Conservation (phyloP, 768 basidiomycete species). For the Agaricus blazei region DNA sequence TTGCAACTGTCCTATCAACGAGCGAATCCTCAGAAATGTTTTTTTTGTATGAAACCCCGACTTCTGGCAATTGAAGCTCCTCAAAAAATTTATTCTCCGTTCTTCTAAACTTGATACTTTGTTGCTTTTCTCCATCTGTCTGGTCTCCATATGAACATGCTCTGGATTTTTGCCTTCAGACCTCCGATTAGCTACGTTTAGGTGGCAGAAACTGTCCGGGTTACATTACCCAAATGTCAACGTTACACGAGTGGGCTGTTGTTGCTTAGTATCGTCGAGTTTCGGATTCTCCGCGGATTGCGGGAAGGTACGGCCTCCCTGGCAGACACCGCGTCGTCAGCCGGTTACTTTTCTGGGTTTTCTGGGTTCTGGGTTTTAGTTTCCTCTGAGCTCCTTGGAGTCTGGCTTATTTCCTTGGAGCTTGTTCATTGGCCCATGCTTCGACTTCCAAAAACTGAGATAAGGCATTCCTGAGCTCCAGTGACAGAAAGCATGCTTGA, state of each 20-base stretch:
- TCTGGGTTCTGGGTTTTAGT: not conserved
- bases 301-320: not conserved
- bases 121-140: not conserved
- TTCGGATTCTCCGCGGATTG: conserved; percentile 10
- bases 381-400: conserved; percentile 1
- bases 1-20: not conserved
- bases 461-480: not conserved
- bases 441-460: conserved; percentile 6
- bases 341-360: not conserved
- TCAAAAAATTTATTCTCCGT: not conserved
- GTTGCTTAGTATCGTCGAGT: not conserved
- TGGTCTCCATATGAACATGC: not conserved
- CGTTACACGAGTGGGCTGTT: not conserved
- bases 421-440: conserved; percentile 1
- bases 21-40: not conserved
- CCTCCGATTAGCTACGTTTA: conserved; percentile 6
- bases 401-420: conserved; percentile 1
- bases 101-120: not conserved
- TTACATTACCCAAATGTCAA: not conserved
- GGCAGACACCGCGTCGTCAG: not conserved
- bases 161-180: conserved; percentile 7
- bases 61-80: not conserved
- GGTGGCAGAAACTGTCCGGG: conserved; percentile 10
- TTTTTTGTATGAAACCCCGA: not conserved
- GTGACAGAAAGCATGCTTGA: conserved; percentile 9